Evolutionary conservation across 192 early-diverging fungal genomes (phyloP).

Genomic region (Entomortierella beljakovae): DNA sequence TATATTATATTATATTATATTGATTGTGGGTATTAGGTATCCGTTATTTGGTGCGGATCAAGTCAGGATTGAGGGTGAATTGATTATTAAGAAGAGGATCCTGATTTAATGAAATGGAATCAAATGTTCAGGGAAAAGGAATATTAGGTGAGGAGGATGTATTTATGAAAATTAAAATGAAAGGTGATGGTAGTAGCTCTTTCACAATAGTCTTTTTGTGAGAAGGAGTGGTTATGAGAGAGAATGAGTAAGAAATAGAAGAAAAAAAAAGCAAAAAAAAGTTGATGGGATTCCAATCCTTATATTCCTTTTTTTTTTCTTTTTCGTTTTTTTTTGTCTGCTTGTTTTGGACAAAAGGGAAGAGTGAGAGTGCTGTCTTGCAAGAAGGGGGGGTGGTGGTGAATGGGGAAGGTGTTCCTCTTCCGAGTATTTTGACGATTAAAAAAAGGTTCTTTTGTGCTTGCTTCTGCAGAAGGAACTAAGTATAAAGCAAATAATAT

Average conservation of each 20-base stretch:
- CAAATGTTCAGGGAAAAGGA: not conserved
- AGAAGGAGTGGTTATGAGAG: not conserved
- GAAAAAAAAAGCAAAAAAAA: conserved; percentile 17
- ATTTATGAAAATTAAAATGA: not conserved
- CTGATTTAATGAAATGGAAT: not conserved
- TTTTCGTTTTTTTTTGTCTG: conserved; percentile 1
- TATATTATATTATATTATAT: no score
- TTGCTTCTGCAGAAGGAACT: no score
- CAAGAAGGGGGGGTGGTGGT: not conserved
- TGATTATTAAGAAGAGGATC: not conserved
- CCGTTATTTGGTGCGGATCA: conserved; percentile 44
- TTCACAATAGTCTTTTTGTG: not conserved
- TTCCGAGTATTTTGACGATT: no score
- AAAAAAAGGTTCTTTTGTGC: no score
- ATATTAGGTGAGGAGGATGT: not conserved
- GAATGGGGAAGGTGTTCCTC: not conserved
- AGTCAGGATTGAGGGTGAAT: not conserved
- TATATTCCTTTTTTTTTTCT: conserved; percentile 45
- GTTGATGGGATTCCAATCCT: conserved; percentile 41
- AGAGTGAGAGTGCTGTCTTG: not conserved
- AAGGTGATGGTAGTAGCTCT: not conserved
- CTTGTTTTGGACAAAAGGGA: not conserved
- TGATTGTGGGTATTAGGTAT: not conserved
- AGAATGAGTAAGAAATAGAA: conserved; percentile 1
- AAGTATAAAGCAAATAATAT: not conserved